A percentile compares a stretch with the other conserved stretches of the same genome.
Conservation (phyloP, 495 filamentous ascomycete species). For the Cladorrhinum samala region DNA sequence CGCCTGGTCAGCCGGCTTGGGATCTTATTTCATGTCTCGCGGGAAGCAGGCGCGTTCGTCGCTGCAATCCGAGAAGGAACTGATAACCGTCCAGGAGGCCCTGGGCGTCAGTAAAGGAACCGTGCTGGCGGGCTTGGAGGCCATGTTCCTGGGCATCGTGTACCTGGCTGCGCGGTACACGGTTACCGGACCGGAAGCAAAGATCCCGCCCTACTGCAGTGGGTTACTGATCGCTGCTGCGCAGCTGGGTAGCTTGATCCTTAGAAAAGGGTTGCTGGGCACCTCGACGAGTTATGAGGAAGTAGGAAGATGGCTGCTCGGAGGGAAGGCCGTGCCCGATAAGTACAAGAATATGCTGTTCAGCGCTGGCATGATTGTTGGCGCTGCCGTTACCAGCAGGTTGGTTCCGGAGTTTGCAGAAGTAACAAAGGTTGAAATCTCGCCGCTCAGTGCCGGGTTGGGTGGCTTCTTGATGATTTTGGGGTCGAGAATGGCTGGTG, state of each 20-base stretch:
- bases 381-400: slow-evolving; percentile 30
- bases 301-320: slow-evolving; percentile 41
- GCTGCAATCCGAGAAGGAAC: slow-evolving; percentile 4
- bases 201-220: slow-evolving; percentile 35
- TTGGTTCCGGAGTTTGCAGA: slow-evolving; percentile 22
- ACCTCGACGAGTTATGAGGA: slow-evolving; percentile 50
- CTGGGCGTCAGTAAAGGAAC: slow-evolving; percentile 24
- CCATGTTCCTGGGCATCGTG: slow-evolving; percentile 23
- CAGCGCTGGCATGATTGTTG: slow-evolving; percentile 37
- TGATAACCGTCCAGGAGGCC: slow-evolving; percentile 26
- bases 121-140: slow-evolving; percentile 27
- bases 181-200: slow-evolving; percentile 21
- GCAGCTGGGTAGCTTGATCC: slow-evolving; percentile 40
- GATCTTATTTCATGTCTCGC: slow-evolving; percentile 12
- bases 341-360: slow-evolving; percentile 37
- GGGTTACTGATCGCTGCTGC: slow-evolving; percentile 45
- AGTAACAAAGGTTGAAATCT: slow-evolving; percentile 16
- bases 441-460: slow-evolving; percentile 30
- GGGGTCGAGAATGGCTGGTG: slow-evolving; percentile 49
- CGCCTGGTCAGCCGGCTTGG: slow-evolving; percentile 29
- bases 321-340: slow-evolving; percentile 16
- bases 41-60: background rate
- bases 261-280: slow-evolving; percentile 41
- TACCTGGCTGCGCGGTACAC: slow-evolving; percentile 22
- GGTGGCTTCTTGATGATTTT: slow-evolving; percentile 48